Evolutionary conservation across 148 eudicot species (phyloP).

Genomic region (Rhododendron henanense): DNA sequence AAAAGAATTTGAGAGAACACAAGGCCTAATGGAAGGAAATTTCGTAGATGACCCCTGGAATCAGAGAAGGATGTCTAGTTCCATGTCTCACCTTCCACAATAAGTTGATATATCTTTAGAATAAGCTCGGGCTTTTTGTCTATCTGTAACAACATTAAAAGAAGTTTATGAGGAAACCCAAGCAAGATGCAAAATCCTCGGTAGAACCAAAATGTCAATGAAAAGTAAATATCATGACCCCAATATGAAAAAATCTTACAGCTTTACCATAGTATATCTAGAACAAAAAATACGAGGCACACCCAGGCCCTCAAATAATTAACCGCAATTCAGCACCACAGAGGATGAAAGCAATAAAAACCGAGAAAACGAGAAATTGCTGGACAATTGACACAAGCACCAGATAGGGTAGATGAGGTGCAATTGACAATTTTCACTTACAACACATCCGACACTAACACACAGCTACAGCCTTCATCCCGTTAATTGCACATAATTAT

Average conservation of each 20-base stretch:
- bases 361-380: neutral
- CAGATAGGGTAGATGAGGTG: neutral
- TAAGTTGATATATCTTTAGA: constrained; percentile 85
- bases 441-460: neutral
- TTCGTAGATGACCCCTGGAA: neutral
- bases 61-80: neutral
- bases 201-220: neutral
- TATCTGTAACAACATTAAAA: constrained; percentile 41
- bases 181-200: neutral
- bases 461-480: neutral
- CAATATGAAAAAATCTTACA: too few relatives aligned
- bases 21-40: neutral
- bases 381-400: neutral
- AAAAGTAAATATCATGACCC: neutral
- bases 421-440: neutral
- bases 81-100: constrained; percentile 78
- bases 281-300: neutral
- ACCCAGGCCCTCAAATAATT: neutral
- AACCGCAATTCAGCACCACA: neutral
- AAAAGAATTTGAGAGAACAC: neutral
- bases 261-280: neutral
- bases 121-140: constrained; percentile 91
- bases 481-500: neutral
- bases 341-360: neutral
- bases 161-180: neutral